Evolutionary conservation across 805 yeast genomes (phyloP).

Genomic region (Diddensiella caesifluorescens): DNA sequence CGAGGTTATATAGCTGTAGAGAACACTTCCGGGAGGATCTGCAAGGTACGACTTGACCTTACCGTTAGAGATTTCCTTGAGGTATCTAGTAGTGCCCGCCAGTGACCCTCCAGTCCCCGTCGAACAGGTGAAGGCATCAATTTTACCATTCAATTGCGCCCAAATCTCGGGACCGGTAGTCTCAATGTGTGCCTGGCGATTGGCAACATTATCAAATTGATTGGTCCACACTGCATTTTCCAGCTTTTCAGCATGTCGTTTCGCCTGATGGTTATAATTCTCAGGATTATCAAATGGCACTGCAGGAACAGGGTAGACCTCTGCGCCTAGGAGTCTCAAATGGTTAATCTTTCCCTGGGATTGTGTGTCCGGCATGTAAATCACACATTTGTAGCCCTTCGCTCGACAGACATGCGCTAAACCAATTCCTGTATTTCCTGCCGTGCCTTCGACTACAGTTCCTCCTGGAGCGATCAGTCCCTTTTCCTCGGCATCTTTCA

Average conservation of each 20-base stretch:
- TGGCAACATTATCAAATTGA: slow-evolving; percentile 85
- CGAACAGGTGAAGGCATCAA: slow-evolving; percentile 83
- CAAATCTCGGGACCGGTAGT: slow-evolving; percentile 93
- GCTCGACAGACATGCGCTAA: slow-evolving; percentile 73
- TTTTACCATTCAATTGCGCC: slow-evolving; percentile 72
- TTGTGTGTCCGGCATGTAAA: slow-evolving; percentile 90
- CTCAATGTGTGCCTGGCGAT: slow-evolving; percentile 81
- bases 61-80: slow-evolving; percentile 64
- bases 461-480: slow-evolving; percentile 65
- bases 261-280: slow-evolving; percentile 84
- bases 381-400: slow-evolving; percentile 76
- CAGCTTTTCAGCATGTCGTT: slow-evolving; percentile 69
- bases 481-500: slow-evolving; percentile 69
- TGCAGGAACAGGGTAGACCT: slow-evolving; percentile 84
- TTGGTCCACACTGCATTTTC: slow-evolving; percentile 89
- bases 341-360: slow-evolving; percentile 74
- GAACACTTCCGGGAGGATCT: slow-evolving; percentile 90
- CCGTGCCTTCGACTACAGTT: slow-evolving; percentile 88
- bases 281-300: slow-evolving; percentile 75
- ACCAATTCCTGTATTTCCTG: slow-evolving; percentile 95
- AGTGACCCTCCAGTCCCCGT: slow-evolving; percentile 93
- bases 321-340: slow-evolving; percentile 72
- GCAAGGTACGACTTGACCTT: slow-evolving; percentile 64
- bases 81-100: slow-evolving; percentile 76
- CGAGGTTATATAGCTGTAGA: slow-evolving; percentile 70